These are phyloP conservation scores for Arthrobotrys sphaeroides DNA, from an alignment of 2,329 filamentous ascomycete species.

Conservation along the genomic window DNA sequence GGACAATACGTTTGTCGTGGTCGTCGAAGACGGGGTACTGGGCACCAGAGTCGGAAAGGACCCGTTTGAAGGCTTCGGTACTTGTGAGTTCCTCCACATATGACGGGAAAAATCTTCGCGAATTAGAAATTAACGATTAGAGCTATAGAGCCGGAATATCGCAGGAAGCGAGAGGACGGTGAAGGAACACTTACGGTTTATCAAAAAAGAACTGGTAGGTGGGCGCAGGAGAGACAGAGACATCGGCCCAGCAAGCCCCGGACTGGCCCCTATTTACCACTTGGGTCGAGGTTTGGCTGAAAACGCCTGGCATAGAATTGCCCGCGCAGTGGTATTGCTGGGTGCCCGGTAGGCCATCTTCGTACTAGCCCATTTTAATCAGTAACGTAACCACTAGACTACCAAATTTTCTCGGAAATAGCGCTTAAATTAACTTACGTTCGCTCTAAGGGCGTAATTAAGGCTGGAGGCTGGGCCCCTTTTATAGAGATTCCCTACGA, in stretches of 20 bases:
- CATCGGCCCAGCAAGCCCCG: constrained; percentile 59
- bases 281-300: constrained; percentile 58
- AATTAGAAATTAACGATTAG: neutral
- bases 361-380: constrained; percentile 53
- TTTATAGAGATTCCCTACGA: constrained; percentile 61
- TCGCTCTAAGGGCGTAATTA: constrained; percentile 58
- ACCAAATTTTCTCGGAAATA: neutral
- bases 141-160: neutral
- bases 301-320: constrained; percentile 59
- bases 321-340: constrained; percentile 60
- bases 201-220: constrained; percentile 59
- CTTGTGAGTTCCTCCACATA: constrained; percentile 58
- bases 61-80: constrained; percentile 60
- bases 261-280: constrained; percentile 58
- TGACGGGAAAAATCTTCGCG: constrained; percentile 58
- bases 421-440: constrained; percentile 20
- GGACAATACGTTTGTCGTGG: constrained; percentile 60
- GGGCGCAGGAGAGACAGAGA: constrained; percentile 58
- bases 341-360: constrained; percentile 59
- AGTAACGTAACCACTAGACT: neutral
- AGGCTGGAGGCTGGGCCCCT: constrained; percentile 59
- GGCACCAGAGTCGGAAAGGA: constrained; percentile 60
- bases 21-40: constrained; percentile 59
- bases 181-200: constrained; percentile 33
- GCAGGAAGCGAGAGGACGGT: neutral